These are phyloP conservation scores for Colletotrichum scovillei DNA, from an alignment of 2,329 filamentous ascomycete genomes.

Conservation along the genomic window DNA sequence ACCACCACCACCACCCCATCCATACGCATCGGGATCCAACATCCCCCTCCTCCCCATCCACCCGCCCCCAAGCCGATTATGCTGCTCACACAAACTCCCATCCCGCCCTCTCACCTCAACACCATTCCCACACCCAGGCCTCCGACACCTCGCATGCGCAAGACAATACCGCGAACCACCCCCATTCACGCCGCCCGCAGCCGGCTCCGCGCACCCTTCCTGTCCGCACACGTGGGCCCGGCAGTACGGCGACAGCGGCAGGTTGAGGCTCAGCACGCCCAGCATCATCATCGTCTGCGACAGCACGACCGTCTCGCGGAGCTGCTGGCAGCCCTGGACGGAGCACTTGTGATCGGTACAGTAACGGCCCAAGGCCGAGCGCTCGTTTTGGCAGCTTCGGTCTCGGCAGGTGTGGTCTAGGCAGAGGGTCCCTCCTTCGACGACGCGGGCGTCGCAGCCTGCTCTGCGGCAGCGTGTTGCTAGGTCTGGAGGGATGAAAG, in stretches of 20 bases:
- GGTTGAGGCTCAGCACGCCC: background rate
- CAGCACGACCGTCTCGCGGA: background rate
- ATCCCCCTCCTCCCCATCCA: constrained; percentile 4
- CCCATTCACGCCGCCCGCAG: background rate
- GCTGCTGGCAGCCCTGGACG: constrained; percentile 36
- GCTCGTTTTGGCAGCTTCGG: constrained; percentile 37
- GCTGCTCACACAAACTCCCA: constrained; percentile 22
- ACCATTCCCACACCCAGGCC: constrained; percentile 13
- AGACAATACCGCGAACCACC: constrained; percentile 11
- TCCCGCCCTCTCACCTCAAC: constrained; percentile 18
- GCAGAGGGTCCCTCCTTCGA: constrained; percentile 34
- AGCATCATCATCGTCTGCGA: background rate
- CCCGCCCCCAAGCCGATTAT: constrained; percentile 2
- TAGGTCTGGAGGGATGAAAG: constrained; percentile 1
- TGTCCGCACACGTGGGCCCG: constrained; percentile 26
- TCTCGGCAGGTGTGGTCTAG: constrained; percentile 40
- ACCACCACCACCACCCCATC: background rate
- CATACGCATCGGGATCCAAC: constrained; percentile 3
- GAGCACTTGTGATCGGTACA: constrained; percentile 42
- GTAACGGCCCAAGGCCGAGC: constrained; percentile 26
- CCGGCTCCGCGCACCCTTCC: constrained; percentile 10
- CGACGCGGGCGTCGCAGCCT: constrained; percentile 23
- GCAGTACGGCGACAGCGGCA: constrained; percentile 28
- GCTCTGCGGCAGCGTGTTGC: constrained; percentile 12
- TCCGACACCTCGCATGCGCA: constrained; percentile 23